Conservation (phyloP, 768 basidiomycete genomes). For the Lactarius sanguifluus region DNA sequence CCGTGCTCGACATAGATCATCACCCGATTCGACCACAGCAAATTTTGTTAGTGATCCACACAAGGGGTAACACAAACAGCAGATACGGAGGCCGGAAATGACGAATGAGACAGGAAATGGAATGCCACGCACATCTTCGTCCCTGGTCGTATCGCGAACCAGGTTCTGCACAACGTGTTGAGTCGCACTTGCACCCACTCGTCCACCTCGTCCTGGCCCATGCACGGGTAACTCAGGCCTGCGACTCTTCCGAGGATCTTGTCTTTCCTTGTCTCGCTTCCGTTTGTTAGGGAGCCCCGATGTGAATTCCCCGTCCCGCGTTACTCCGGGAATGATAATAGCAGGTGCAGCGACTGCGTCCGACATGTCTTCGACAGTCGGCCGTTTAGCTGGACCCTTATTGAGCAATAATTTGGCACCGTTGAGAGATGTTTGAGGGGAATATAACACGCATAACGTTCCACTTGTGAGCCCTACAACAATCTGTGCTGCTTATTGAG, state of each 20-base stretch:
- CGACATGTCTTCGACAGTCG: constrained; percentile 85
- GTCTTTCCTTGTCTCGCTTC: constrained; percentile 83
- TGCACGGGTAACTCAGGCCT: constrained; percentile 90
- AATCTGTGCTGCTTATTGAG: constrained; percentile 52
- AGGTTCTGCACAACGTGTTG: constrained; percentile 96
- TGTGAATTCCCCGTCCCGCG: constrained; percentile 72
- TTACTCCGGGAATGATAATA: constrained; percentile 88
- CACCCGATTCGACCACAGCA: constrained; percentile 11
- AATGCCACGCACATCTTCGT: constrained; percentile 84
- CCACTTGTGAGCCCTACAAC: constrained; percentile 87
- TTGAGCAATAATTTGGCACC: constrained; percentile 88
- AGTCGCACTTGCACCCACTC: constrained; percentile 95
- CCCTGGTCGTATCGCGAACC: constrained; percentile 85
- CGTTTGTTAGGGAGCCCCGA: constrained; percentile 67
- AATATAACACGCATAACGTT: constrained; percentile 87
- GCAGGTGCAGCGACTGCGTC: constrained; percentile 81
- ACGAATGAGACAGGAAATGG: constrained; percentile 27
- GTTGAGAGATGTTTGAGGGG: constrained; percentile 83
- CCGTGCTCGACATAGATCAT: constrained; percentile 2
- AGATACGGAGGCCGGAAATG: constrained; percentile 22
- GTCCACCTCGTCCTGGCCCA: constrained; percentile 90
- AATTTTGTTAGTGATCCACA: constrained; percentile 4
- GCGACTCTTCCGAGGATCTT: constrained; percentile 88
- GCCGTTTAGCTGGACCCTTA: constrained; percentile 82
- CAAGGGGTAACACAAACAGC: constrained; percentile 24